Conservation (phyloP, 1,284 basidiomycete species). For the Leccinum cinnamomeum region DNA sequence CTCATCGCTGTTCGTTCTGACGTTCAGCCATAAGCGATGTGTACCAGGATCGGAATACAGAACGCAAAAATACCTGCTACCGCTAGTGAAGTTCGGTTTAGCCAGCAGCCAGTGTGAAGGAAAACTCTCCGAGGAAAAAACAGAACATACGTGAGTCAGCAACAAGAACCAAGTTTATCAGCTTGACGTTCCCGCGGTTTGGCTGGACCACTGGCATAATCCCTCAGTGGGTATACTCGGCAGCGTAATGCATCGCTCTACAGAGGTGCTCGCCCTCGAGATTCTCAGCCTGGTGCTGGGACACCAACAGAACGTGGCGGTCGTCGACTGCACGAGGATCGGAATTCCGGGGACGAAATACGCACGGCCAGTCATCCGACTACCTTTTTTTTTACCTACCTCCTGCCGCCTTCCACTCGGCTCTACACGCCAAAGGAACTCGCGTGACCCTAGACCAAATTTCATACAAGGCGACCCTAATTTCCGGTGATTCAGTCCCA, state of each 20-base stretch:
- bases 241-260: conserved; percentile 12
- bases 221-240: conserved; percentile 4
- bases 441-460: conserved; percentile 20
- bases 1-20: conserved; percentile 8
- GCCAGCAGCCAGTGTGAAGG: conserved; percentile 1
- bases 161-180: conserved; percentile 7
- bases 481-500: conserved; percentile 22
- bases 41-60: conserved; percentile 1
- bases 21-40: not conserved
- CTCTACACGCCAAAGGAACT: conserved; percentile 10
- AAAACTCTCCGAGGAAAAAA: conserved; percentile 11
- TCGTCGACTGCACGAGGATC: conserved; percentile 4
- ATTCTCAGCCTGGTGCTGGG: conserved; percentile 12
- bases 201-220: conserved; percentile 6
- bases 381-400: conserved; percentile 2
- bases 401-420: conserved; percentile 5
- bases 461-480: conserved; percentile 18
- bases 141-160: conserved; percentile 2
- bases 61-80: conserved; percentile 17
- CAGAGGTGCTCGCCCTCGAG: conserved; percentile 4
- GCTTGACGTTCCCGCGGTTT: conserved; percentile 31
- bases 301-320: conserved; percentile 1
- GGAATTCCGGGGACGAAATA: conserved; percentile 1
- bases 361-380: conserved; percentile 12
- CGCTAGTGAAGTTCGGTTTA: conserved; percentile 18